Evolutionary conservation across 139 green algal species (phyloP), one percentile per base, ranked within the genome.

Genomic region (Picochlorum costavermella): DNA sequence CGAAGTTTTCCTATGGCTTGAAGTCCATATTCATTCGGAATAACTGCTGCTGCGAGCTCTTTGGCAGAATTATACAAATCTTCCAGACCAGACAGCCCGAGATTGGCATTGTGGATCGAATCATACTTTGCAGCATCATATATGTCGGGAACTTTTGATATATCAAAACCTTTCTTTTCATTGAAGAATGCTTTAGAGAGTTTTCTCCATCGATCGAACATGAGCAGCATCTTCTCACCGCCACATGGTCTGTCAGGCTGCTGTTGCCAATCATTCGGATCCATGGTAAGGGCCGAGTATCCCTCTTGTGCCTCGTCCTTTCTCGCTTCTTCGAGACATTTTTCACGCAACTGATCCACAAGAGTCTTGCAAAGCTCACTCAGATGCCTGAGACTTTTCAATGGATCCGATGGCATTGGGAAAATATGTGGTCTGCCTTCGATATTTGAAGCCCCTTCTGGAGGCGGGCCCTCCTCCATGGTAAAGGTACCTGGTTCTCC

Each of bases 41-140:
- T 86, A 26, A 96, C 89, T 0, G 76, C 76, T 30, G 88, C 81
- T 0, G 90, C 92, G 48, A 97, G 78, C 65, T 65, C 58, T 68
- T 87, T 83, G n/a, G 86, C 79, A 5, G 56, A 69, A 66, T 77
- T 33, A 69, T 88, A 92, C 11, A 91, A 48, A 29, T 76, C 63
- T 48, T 79, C 46, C 29, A 78, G 53, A 16, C 88, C 49, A 61
- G 80, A 58, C 4, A 96, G 70, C 43, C 70, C 67, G 55, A 97
- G 77, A 70, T 96, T 82, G 16, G 46, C 45, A 70, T 98, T 98
- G 84, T 98, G 92, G 63, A 98, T 91, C 46, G 84, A 75, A 60
- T 98, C 92, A 56, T 96, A 96, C 77, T 96, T 96, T 62, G 80
- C 81, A 2, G 62, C 78, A 70, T 96, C 90, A 55, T 95, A 96